These are phyloP conservation scores for Cladosporium sp. DNA, from an alignment of 2,329 filamentous ascomycete genomes.

Conservation along the genomic window DNA sequence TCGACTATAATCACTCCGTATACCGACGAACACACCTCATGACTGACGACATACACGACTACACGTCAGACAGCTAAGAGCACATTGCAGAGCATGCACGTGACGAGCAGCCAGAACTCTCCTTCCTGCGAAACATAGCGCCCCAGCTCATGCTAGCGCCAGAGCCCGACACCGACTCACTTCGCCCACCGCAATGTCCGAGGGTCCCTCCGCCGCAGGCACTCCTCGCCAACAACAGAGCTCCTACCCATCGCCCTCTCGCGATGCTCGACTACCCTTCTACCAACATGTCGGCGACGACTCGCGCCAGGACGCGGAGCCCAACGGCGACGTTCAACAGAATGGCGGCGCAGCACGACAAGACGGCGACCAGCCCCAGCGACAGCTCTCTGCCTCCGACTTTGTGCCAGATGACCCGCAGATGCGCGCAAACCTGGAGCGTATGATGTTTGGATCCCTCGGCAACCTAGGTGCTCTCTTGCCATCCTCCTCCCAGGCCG, in stretches of 20 bases:
- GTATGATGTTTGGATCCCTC: constrained; percentile 18
- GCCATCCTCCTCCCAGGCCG: constrained; percentile 9
- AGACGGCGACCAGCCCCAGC: background rate
- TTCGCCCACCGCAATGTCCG: constrained; percentile 4
- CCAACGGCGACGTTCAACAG: background rate
- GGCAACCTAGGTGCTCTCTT: constrained; percentile 7
- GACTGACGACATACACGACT: background rate
- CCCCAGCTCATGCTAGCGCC: background rate
- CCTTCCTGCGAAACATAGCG: background rate
- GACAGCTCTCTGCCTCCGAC: background rate
- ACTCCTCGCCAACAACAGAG: constrained; percentile 10
- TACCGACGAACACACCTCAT: background rate
- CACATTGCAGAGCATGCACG: background rate
- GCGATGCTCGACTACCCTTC: constrained; percentile 17
- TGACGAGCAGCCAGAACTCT: background rate
- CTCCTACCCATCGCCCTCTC: constrained; percentile 18
- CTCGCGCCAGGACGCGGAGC: background rate
- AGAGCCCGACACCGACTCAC: constrained; percentile 3
- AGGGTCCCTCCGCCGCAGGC: constrained; percentile 7
- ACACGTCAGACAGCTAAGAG: background rate
- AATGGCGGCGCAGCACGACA: constrained; percentile 11
- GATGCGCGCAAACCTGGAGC: constrained; percentile 22
- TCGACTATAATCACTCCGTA: background rate
- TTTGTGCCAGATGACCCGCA: constrained; percentile 22
- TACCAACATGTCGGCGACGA: constrained; percentile 9